A percentile compares a stretch with the other conserved stretches of the same genome.
Evolutionary conservation across 768 basidiomycete genomes (phyloP).

Genomic region (Russula lepida): DNA sequence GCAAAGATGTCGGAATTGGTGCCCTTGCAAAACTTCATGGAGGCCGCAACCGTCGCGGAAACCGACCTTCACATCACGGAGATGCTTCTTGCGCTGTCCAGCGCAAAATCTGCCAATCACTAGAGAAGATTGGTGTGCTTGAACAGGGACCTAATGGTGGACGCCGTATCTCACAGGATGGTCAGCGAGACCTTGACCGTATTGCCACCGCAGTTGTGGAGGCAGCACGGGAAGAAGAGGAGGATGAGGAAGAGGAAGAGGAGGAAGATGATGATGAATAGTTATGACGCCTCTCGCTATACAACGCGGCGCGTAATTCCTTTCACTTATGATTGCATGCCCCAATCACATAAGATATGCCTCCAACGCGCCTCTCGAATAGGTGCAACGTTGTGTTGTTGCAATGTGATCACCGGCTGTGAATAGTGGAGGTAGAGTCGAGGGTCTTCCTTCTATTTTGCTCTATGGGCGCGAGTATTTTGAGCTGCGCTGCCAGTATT

Average conservation of each 20-base stretch:
- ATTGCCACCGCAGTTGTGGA: constrained; percentile 88
- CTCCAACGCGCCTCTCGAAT: neutral
- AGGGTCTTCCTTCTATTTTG: neutral
- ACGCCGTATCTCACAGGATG: constrained; percentile 93
- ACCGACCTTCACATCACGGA: constrained; percentile 93
- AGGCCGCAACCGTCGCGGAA: constrained; percentile 89
- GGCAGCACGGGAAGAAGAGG: constrained; percentile 63
- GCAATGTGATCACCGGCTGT: neutral
- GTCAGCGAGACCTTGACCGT: constrained; percentile 90
- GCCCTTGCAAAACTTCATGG: constrained; percentile 95
- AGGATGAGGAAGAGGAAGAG: constrained; percentile 62
- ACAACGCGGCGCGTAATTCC: constrained; percentile 5
- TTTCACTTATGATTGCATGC: constrained; percentile 12
- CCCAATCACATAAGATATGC: constrained; percentile 9
- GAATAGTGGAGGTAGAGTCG: neutral
- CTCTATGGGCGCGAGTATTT: neutral
- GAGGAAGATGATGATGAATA: constrained; percentile 41
- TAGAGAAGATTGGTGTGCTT: constrained; percentile 98
- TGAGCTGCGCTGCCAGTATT: neutral
- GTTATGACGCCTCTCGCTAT: neutral
- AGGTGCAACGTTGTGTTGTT: neutral
- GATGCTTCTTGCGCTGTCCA: constrained; percentile 82
- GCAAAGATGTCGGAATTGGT: constrained; percentile 93
- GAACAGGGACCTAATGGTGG: constrained; percentile 92
- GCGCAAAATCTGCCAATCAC: constrained; percentile 90